Percentiles rank a stretch among this genome's conserved stretches.
phyloP scores from a whole-genome alignment of 1,284 basidiomycete genomes.

The Malassezia caprae region DNA sequence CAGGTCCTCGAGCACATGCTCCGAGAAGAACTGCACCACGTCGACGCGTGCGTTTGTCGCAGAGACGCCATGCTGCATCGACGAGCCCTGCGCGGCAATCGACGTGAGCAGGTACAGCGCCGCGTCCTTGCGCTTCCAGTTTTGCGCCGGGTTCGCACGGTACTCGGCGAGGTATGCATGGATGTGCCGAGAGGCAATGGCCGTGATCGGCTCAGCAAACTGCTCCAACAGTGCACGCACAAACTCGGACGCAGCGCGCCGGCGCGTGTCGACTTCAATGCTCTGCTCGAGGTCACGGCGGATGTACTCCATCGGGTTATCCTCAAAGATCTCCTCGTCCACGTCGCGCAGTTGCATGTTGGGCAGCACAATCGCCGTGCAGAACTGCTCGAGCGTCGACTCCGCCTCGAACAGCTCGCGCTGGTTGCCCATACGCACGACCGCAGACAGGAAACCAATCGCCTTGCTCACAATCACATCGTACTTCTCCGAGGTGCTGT shows the following conservation, averaged over 20 bases:
- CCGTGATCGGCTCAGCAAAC: conserved; percentile 71
- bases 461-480: conserved; percentile 86
- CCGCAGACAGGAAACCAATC: conserved; percentile 79
- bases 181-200: conserved; percentile 75
- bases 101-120: conserved; percentile 90
- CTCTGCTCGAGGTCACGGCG: conserved; percentile 69
- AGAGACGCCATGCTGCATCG: conserved; percentile 65
- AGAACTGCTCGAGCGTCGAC: conserved; percentile 70
- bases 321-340: conserved; percentile 92
- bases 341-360: conserved; percentile 80
- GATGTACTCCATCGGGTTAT: conserved; percentile 91
- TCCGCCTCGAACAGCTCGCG: conserved; percentile 55
- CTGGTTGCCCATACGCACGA: conserved; percentile 59
- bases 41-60: conserved; percentile 84
- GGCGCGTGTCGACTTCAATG: conserved; percentile 60
- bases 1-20: conserved; percentile 79
- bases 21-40: conserved; percentile 87
- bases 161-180: conserved; percentile 60
- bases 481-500: conserved; percentile 63
- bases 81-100: conserved; percentile 76
- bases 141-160: conserved; percentile 56
- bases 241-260: conserved; percentile 86
- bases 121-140: conserved; percentile 90
- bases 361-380: conserved; percentile 82
- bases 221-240: conserved; percentile 73